These are phyloP conservation scores for Porcisia deanei DNA, from an alignment of 208 protist species.

Conservation along the genomic window DNA sequence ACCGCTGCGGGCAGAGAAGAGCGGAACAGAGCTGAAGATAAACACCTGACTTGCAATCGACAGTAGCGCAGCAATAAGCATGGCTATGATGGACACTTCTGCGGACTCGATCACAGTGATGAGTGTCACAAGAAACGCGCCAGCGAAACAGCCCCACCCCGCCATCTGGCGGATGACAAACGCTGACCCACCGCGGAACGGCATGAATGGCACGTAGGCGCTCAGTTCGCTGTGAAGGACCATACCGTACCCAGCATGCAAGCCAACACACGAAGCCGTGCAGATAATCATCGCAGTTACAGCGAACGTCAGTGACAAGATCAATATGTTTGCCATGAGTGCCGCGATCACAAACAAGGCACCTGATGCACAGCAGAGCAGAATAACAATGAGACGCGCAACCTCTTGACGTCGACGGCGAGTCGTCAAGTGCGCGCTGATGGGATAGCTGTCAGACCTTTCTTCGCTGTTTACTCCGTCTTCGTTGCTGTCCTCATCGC, in stretches of 20 bases:
- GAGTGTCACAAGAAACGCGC: constrained; percentile 58
- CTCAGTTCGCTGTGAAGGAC: constrained; percentile 40
- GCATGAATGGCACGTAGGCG: constrained; percentile 68
- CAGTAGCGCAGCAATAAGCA: constrained; percentile 50
- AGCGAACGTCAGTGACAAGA: constrained; percentile 53
- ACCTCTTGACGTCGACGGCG: constrained; percentile 34
- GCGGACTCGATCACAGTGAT: constrained; percentile 51
- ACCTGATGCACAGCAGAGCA: constrained; percentile 60
- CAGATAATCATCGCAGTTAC: constrained; percentile 53
- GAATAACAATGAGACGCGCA: constrained; percentile 56
- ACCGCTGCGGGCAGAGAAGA: constrained; percentile 40
- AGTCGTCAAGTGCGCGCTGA: not conserved
- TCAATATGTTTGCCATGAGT: constrained; percentile 40
- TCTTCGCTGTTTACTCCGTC: not conserved
- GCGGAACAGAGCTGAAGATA: constrained; percentile 63
- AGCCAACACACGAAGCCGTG: constrained; percentile 60
- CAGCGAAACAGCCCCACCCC: constrained; percentile 64
- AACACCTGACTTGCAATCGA: constrained; percentile 62
- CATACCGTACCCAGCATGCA: constrained; percentile 75
- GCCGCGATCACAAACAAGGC: constrained; percentile 64
- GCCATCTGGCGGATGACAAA: constrained; percentile 65
- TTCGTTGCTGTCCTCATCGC: not conserved
- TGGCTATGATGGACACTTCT: constrained; percentile 34
- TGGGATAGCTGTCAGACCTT: constrained; percentile 7
- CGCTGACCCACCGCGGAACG: constrained; percentile 65